phyloP scores from a whole-genome alignment of 176 grass and related monocot genomes.

The Bothriochloa decipiens region DNA sequence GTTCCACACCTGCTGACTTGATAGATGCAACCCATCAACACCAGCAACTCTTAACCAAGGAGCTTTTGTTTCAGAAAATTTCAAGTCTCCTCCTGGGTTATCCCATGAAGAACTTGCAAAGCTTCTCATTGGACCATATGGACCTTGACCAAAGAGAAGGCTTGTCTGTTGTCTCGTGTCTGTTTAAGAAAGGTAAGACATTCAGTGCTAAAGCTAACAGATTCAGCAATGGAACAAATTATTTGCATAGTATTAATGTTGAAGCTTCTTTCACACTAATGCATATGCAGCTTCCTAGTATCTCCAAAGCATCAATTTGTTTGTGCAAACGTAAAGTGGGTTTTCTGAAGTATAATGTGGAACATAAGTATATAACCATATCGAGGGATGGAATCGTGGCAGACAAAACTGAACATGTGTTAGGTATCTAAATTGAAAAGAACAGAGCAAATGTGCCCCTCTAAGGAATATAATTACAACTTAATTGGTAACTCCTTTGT shows the following conservation, averaged over 20 bases:
- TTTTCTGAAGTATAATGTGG: slow-evolving; percentile 19
- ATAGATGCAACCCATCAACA: slow-evolving; percentile 42
- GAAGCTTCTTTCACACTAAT: background rate
- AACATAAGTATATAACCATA: background rate
- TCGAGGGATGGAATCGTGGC: background rate
- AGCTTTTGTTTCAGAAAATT: slow-evolving; percentile 59
- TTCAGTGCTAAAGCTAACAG: slow-evolving; percentile 34
- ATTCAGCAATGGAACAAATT: slow-evolving; percentile 34
- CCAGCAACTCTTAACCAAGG: slow-evolving; percentile 49
- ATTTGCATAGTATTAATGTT: slow-evolving; percentile 6
- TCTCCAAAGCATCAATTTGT: slow-evolving; percentile 13
- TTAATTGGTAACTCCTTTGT: slow-evolving; percentile 20
- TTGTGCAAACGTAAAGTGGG: background rate
- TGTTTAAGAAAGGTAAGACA: slow-evolving; percentile 37
- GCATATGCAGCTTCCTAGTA: background rate
- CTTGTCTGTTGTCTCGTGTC: slow-evolving; percentile 68
- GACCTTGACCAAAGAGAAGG: slow-evolving; percentile 65
- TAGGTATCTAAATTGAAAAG: background rate
- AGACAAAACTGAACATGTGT: slow-evolving; percentile 13
- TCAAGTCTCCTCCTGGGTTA: slow-evolving; percentile 57
- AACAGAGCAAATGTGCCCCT: background rate
- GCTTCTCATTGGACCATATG: slow-evolving; percentile 63
- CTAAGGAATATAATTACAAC: background rate
- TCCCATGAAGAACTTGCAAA: slow-evolving; percentile 61
- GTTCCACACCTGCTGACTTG: slow-evolving; percentile 49